These are phyloP conservation scores for Heliamphora exappendiculata DNA, from an alignment of 148 eudicot genomes.

Conservation along the genomic window DNA sequence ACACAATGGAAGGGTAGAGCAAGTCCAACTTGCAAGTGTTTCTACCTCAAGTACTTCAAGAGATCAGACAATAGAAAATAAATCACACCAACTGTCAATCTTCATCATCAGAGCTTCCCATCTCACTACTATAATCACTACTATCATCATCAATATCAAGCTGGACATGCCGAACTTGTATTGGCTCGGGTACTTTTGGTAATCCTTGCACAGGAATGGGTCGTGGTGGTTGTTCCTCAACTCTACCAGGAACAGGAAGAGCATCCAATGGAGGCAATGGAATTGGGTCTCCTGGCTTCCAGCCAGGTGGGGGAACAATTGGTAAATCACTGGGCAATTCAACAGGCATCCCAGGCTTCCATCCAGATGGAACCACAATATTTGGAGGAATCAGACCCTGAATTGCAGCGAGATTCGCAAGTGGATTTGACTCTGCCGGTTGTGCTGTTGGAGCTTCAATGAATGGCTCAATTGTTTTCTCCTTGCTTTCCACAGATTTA, in stretches of 20 bases:
- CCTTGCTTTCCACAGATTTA: slow-evolving; percentile 49
- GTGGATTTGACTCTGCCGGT: slow-evolving; percentile 25
- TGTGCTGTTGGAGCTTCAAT: slow-evolving; percentile 35
- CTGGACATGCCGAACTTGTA: slow-evolving; percentile 69
- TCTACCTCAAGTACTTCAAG: neutral
- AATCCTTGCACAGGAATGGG: slow-evolving; percentile 36
- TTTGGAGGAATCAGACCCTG: slow-evolving; percentile 52
- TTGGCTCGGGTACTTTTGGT: slow-evolving; percentile 46
- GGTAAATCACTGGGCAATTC: slow-evolving; percentile 75
- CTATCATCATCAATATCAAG: slow-evolving; percentile 80
- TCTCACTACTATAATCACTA: slow-evolving; percentile 65
- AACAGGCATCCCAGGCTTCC: slow-evolving; percentile 97
- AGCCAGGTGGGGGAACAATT: slow-evolving; percentile 64
- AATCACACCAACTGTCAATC: slow-evolving; percentile 27
- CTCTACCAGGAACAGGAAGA: slow-evolving; percentile 40
- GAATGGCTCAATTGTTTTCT: slow-evolving; percentile 49
- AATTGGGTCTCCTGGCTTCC: slow-evolving; percentile 93
- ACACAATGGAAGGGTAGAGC: neutral
- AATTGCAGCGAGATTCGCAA: slow-evolving; percentile 24
- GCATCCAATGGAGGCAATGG: slow-evolving; percentile 64
- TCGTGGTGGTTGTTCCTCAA: slow-evolving; percentile 35
- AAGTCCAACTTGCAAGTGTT: neutral
- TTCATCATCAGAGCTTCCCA: slow-evolving; percentile 67
- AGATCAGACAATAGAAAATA: neutral
- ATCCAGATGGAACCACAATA: slow-evolving; percentile 69